These are phyloP conservation scores for Euphrasia arctica DNA, from an alignment of 305 asterid genomes.

Conservation along the genomic window DNA sequence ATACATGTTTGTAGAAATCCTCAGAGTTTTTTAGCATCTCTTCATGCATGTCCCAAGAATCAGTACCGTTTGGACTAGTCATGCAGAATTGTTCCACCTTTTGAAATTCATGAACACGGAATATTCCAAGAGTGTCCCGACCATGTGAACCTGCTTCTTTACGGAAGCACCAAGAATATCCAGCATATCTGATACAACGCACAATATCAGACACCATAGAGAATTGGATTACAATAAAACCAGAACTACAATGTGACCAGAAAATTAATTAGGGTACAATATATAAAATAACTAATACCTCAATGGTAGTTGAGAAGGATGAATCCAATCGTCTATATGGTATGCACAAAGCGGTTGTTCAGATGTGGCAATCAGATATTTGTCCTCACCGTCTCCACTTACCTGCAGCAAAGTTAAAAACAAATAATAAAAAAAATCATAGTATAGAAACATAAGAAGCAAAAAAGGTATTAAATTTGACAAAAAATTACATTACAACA, in stretches of 20 bases:
- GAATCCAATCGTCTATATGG: slow-evolving; percentile 96
- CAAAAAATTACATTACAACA: too few species aligned
- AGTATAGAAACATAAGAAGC: neutral
- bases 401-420: slow-evolving; percentile 41
- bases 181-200: slow-evolving; percentile 3
- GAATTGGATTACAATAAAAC: neutral
- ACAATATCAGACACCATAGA: neutral
- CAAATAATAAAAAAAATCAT: neutral
- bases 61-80: neutral
- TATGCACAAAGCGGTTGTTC: slow-evolving; percentile 97
- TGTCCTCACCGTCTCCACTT: slow-evolving; percentile 94
- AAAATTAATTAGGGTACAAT: neutral
- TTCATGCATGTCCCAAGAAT: slow-evolving; percentile 8
- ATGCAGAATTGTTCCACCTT: slow-evolving; percentile 6
- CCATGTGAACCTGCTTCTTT: slow-evolving; percentile 8
- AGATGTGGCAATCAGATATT: slow-evolving; percentile 91
- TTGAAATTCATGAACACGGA: slow-evolving; percentile 9
- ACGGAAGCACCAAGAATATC: slow-evolving; percentile 4
- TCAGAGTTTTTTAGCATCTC: neutral
- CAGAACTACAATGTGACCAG: neutral
- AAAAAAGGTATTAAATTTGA: too few species aligned
- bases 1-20: neutral
- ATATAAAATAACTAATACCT: slow-evolving; percentile 38
- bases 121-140: slow-evolving; percentile 1
- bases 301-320: slow-evolving; percentile 75